Conservation (phyloP, 1,284 basidiomycete species). For the Veloboletus limbatus region DNA sequence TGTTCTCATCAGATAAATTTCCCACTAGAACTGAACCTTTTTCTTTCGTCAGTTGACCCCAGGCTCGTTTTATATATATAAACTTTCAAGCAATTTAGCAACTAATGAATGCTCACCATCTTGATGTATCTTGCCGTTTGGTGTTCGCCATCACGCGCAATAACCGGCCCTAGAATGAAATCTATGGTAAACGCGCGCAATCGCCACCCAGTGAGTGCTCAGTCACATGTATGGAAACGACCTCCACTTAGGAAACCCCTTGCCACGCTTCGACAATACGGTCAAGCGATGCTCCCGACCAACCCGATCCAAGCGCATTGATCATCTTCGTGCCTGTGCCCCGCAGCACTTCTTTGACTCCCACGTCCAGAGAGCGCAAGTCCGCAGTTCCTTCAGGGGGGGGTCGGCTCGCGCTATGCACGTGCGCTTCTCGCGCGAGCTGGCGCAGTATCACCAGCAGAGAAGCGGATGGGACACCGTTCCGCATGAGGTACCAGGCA, state of each 20-base stretch:
- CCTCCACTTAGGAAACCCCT: conserved; percentile 11
- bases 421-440: conserved; percentile 58
- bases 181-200: too few relatives aligned
- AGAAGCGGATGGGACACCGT: conserved; percentile 65
- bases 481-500: conserved; percentile 62
- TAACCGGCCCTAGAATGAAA: too few relatives aligned
- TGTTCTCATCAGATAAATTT: too few relatives aligned
- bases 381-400: conserved; percentile 51
- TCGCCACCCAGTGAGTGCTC: too few relatives aligned
- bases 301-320: conserved; percentile 61
- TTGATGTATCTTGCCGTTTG: too few relatives aligned
- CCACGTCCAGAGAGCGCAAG: conserved; percentile 47
- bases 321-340: conserved; percentile 66
- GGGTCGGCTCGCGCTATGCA: conserved; percentile 44
- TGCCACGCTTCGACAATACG: conserved; percentile 60
- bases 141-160: too few relatives aligned
- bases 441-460: conserved; percentile 55
- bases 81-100: too few relatives aligned
- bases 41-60: too few relatives aligned
- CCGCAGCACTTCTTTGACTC: conserved; percentile 67
- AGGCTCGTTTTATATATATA: too few relatives aligned
- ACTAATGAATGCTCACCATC: too few relatives aligned
- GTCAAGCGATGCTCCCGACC: conserved; percentile 61
- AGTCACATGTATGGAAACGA: too few relatives aligned
- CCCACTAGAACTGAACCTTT: too few relatives aligned